A percentile compares a stretch with the other conserved stretches of the same genome.
Conservation (phyloP, 2,329 filamentous ascomycete species). For the Neofusicoccum cordaticola region DNA sequence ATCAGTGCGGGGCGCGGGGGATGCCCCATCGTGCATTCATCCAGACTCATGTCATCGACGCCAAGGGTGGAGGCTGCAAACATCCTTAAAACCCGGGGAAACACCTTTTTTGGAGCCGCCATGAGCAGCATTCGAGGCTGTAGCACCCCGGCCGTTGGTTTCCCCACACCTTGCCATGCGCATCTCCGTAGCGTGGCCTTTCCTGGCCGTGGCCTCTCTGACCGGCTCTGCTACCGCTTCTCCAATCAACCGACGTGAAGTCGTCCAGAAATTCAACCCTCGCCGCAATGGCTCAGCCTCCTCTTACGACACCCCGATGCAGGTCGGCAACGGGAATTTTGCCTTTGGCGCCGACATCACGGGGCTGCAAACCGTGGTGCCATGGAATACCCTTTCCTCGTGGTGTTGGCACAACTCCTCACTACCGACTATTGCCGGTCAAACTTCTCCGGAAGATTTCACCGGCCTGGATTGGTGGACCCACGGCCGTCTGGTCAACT, state of each 20-base stretch:
- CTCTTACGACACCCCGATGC: conserved; percentile 51
- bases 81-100: not conserved
- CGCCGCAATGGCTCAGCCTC: conserved; percentile 42
- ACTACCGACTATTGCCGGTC: conserved; percentile 38
- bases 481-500: conserved; percentile 44
- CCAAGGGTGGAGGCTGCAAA: not conserved
- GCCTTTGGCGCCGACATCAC: conserved; percentile 49
- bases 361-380: conserved; percentile 45
- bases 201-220: not conserved
- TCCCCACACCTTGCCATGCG: not conserved
- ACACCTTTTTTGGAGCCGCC: not conserved
- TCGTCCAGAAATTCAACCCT: conserved; percentile 45
- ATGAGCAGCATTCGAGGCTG: not conserved
- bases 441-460: conserved; percentile 38
- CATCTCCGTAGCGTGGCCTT: not conserved
- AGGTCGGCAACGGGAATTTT: conserved; percentile 50
- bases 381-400: conserved; percentile 42
- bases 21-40: conserved; percentile 7
- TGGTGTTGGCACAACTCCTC: conserved; percentile 49
- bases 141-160: not conserved
- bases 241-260: conserved; percentile 29
- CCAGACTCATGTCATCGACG: not conserved
- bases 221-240: not conserved
- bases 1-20: conserved; percentile 17
- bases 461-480: conserved; percentile 46